Evolutionary conservation across 1,139 yeast genomes (phyloP), one percentile per base, ranked within the genome.

Genomic region (Debaryomyces sp.): DNA sequence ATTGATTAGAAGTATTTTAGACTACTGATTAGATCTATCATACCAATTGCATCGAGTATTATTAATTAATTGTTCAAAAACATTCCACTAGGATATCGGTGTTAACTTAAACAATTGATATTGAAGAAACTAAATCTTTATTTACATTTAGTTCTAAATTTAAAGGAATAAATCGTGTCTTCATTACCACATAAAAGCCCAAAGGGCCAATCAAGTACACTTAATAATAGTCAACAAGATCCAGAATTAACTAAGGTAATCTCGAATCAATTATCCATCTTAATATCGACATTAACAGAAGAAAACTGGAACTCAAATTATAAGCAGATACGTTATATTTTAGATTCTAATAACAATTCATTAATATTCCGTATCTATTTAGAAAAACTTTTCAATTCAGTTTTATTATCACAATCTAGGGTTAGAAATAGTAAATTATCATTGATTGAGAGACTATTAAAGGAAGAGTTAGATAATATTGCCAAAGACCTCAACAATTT

Each of bases 261-360:
- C 43, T 62, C 75, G 52, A 78, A 82, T 41, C 89, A 85, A 62
- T 62, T 85, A 45, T 73, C 80, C 18, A 72, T 84, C 43, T 66
- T 84, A 48, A 66, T 79, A 41, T 68, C 80, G 27, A 75, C 81
- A 24, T 66, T 78, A 51, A 62, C 72, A 27, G 64, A 66, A 17
- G 66, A 68, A 26, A 79, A 76, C 61, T 70, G 77, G 61, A 70
- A 67, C 26, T 54, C 70, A n/a, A 70, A 77, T 36, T 61, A 64
- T 46, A 61, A 64, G 41, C 82, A 84, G 60, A 80, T 84, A 57
- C 71, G 75, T 50, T 71, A 70, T 54, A 75, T 84, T 34, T 61
- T 80, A 51, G 65, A 63, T 27, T 69, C 70, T 46, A 66, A 68
- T 32, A 60, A 62, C 21, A 61, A 68, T 30, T 68, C 77, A 12